Conservation (phyloP, 2,329 filamentous ascomycete species). For the Aspergillus japonicus region DNA sequence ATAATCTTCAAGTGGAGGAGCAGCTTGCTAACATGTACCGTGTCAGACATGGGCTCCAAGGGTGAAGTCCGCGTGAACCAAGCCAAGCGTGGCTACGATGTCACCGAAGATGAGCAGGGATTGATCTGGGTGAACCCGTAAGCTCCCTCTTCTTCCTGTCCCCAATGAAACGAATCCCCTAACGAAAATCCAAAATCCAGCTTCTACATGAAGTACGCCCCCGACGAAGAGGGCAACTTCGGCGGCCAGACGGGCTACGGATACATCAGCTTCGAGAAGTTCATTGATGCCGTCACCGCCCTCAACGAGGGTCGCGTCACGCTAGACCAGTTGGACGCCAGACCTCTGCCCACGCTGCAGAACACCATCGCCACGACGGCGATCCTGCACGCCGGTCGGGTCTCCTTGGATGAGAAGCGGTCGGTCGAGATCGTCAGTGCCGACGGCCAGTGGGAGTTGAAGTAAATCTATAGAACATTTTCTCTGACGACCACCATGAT, state of each 20-base stretch:
- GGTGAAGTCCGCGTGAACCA: slow-evolving; percentile 90
- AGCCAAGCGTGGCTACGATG: slow-evolving; percentile 90
- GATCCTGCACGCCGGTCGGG: slow-evolving; percentile 81
- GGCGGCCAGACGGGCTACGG: slow-evolving; percentile 87
- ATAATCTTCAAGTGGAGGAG: no score
- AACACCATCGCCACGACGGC: slow-evolving; percentile 92
- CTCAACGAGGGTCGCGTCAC: slow-evolving; percentile 72
- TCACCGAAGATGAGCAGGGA: slow-evolving; percentile 73
- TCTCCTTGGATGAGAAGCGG: slow-evolving; percentile 78
- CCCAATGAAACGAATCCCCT: not conserved
- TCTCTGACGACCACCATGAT: not conserved
- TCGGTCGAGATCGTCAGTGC: slow-evolving; percentile 66
- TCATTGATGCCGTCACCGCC: slow-evolving; percentile 79
- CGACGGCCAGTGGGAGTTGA: slow-evolving; percentile 61
- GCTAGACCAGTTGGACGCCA: slow-evolving; percentile 73
- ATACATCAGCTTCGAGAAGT: slow-evolving; percentile 94
- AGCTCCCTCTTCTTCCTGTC: slow-evolving; percentile 26
- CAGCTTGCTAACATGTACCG: no score
- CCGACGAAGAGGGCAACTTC: slow-evolving; percentile 94
- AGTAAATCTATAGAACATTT: slow-evolving; percentile 32
- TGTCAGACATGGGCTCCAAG: slow-evolving; percentile 66
- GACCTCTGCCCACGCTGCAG: slow-evolving; percentile 77
- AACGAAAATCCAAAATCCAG: slow-evolving; percentile 25
- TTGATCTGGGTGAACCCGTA: slow-evolving; percentile 84
- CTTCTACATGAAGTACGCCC: slow-evolving; percentile 92